phyloP scores from a whole-genome alignment of 2,329 filamentous ascomycete genomes.

The Cadophora gregata region DNA sequence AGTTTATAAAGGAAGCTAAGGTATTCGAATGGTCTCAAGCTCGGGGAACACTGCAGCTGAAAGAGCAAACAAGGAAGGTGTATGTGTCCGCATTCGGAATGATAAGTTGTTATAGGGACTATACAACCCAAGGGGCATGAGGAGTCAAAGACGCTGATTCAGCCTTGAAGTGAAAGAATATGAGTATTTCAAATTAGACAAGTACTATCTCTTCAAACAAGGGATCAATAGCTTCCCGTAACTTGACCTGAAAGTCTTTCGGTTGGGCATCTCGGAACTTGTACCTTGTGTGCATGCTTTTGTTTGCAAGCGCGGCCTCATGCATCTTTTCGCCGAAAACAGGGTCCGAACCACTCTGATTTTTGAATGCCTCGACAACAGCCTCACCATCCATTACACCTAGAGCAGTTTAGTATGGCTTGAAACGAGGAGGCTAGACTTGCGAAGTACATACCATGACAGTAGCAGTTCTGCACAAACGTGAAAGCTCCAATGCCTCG shows the following conservation, averaged over 20 bases:
- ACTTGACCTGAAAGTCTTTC: neutral
- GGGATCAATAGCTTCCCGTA: neutral
- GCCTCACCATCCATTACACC: neutral
- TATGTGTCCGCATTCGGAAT: no score
- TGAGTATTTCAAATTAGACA: neutral
- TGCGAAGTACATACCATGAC: neutral
- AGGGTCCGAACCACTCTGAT: neutral
- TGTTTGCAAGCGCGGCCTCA: neutral
- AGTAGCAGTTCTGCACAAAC: neutral
- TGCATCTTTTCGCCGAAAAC: neutral
- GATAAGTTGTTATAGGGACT: no score
- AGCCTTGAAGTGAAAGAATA: neutral
- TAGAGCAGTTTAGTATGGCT: neutral
- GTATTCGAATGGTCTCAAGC: no score
- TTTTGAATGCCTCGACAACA: neutral
- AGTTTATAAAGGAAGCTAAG: no score
- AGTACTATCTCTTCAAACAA: neutral
- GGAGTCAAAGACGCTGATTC: neutral
- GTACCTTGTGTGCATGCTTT: neutral
- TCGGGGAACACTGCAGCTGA: no score
- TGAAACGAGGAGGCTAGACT: neutral
- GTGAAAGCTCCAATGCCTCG: neutral
- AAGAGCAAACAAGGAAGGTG: no score
- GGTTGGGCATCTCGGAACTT: neutral
- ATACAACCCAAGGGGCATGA: neutral